Percentiles rank a stretch among this genome's conserved stretches.
Evolutionary conservation across 169 alveolate species (phyloP).

Genomic region (Toxoplasma gondii): DNA sequence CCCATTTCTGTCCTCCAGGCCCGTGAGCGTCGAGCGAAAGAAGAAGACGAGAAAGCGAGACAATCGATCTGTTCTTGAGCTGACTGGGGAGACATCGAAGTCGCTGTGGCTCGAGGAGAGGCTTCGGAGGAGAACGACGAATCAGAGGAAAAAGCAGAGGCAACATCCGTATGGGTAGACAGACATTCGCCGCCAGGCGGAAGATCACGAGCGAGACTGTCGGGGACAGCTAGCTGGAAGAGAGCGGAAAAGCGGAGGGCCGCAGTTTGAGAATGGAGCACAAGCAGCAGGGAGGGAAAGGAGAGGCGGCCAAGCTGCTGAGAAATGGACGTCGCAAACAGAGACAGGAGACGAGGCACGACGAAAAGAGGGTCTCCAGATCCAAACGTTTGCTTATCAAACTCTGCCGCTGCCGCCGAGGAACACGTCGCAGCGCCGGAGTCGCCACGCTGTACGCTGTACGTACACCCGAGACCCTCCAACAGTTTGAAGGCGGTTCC

Average conservation of each 20-base stretch:
- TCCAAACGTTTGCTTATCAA: neutral
- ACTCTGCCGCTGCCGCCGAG: neutral
- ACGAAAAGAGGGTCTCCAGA: neutral
- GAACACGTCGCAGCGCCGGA: neutral
- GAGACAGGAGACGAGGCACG: slow-evolving; percentile 19
- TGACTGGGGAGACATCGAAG: neutral
- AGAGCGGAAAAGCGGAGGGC: neutral
- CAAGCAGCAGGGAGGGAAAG: neutral
- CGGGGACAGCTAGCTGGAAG: neutral
- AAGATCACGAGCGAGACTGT: neutral
- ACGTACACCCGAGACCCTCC: neutral
- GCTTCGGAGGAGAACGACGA: neutral
- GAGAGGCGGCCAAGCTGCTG: neutral
- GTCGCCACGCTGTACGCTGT: neutral
- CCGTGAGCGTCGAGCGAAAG: neutral
- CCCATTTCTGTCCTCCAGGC: neutral
- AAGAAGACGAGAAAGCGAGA: neutral
- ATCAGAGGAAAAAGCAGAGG: no score
- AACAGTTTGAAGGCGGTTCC: neutral
- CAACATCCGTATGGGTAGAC: neutral
- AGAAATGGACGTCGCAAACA: neutral
- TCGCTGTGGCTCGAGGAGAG: neutral
- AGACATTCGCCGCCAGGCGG: neutral
- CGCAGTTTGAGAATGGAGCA: neutral
- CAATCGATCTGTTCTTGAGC: no score